Evolutionary conservation across 306 rosid species (phyloP).

Genomic region (Cicer bijugum): DNA sequence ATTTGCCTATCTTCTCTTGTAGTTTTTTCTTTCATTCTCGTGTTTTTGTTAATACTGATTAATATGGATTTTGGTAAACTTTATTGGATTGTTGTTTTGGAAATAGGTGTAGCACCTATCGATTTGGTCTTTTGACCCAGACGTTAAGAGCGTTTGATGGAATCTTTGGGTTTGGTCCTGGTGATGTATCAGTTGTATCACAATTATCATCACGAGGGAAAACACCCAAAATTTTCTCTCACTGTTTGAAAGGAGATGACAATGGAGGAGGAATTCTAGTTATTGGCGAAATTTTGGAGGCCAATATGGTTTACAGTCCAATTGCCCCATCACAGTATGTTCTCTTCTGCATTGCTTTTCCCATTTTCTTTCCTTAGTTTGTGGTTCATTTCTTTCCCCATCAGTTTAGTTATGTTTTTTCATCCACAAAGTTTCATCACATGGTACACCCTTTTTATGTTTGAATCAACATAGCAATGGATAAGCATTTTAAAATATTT

Average conservation of each 20-base stretch:
- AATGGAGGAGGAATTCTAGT: constrained; percentile 91
- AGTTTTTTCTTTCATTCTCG: too few species aligned
- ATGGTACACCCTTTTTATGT: too few species aligned
- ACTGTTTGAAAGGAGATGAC: constrained; percentile 79
- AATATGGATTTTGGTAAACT: not conserved
- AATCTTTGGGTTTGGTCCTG: constrained; percentile 86
- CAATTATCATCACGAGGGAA: constrained; percentile 76
- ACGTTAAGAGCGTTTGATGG: constrained; percentile 42
- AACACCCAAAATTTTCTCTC: constrained; percentile 51
- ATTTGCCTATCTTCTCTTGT: too few species aligned
- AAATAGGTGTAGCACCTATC: constrained; percentile 84
- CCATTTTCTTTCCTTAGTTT: not conserved
- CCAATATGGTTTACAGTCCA: constrained; percentile 82
- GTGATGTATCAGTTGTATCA: constrained; percentile 76
- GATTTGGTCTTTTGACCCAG: constrained; percentile 78
- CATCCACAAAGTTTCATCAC: too few species aligned
- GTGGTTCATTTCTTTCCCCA: not conserved
- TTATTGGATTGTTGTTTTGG: constrained; percentile 45
- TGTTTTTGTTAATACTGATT: too few species aligned
- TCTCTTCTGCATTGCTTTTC: constrained; percentile 49
- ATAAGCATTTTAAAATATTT: too few species aligned
- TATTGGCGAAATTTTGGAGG: constrained; percentile 94
- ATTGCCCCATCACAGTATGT: constrained; percentile 90
- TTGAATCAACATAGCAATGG: too few species aligned
- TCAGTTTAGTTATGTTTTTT: too few species aligned